Conservation (phyloP, 2,329 filamentous ascomycete species). For the Nothophoma quercina region DNA sequence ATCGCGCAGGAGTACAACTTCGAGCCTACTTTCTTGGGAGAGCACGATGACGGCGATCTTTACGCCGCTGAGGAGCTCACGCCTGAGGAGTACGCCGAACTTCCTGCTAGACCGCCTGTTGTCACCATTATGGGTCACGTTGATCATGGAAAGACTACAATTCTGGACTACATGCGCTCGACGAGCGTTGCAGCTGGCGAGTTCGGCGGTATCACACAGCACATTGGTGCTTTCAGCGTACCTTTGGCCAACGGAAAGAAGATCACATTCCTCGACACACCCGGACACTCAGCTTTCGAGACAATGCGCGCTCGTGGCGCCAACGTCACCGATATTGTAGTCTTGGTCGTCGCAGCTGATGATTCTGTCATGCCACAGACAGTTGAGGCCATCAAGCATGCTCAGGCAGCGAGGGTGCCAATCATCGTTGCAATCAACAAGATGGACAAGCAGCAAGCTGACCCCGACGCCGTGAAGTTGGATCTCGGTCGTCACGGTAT, state of each 20-base stretch:
- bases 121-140: slow-evolving; percentile 99
- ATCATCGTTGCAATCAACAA: slow-evolving; percentile 99
- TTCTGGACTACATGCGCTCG: slow-evolving; percentile 91
- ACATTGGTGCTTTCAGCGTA: slow-evolving; percentile 97
- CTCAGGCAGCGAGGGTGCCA: slow-evolving; percentile 83
- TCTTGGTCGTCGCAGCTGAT: slow-evolving; percentile 94
- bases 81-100: slow-evolving; percentile 65
- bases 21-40: slow-evolving; percentile 76
- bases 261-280: slow-evolving; percentile 97
- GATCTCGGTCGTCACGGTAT: slow-evolving; percentile 85
- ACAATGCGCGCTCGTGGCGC: slow-evolving; percentile 96
- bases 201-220: slow-evolving; percentile 96
- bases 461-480: slow-evolving; percentile 83
- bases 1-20: slow-evolving; percentile 93
- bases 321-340: slow-evolving; percentile 94
- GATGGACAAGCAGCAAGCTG: slow-evolving; percentile 85
- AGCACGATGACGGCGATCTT: slow-evolving; percentile 73
- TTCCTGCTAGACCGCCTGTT: slow-evolving; percentile 84
- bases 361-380: slow-evolving; percentile 98
- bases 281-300: slow-evolving; percentile 93
- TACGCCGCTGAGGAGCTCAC: slow-evolving; percentile 63
- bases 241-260: slow-evolving; percentile 80
- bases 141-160: slow-evolving; percentile 97
- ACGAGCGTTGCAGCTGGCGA: slow-evolving; percentile 90
- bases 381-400: slow-evolving; percentile 93